Conservation (phyloP, 768 basidiomycete species). For the Sutorius australiensis region DNA sequence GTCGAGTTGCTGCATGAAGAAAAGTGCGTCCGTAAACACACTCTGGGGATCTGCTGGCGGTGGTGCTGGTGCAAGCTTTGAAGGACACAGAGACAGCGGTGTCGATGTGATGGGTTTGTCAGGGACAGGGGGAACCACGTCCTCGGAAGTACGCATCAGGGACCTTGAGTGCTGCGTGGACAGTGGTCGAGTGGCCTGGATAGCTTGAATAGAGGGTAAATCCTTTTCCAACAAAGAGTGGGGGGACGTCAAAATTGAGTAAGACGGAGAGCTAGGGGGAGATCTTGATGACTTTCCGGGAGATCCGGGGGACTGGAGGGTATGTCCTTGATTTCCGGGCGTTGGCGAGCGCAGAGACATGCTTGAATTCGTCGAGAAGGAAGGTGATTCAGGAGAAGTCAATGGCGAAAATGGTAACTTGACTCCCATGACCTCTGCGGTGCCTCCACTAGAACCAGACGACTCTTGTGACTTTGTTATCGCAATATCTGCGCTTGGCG, state of each 20-base stretch:
- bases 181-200: slow-evolving; percentile 19
- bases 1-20: slow-evolving; percentile 63
- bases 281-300: slow-evolving; percentile 21
- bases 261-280: slow-evolving; percentile 22
- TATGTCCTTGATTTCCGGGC: slow-evolving; percentile 12
- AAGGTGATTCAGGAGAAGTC: slow-evolving; percentile 29
- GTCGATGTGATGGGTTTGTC: slow-evolving; percentile 19
- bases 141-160: slow-evolving; percentile 11
- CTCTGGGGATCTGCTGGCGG: slow-evolving; percentile 28
- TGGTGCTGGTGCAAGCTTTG: slow-evolving; percentile 24
- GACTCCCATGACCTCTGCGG: slow-evolving; percentile 28
- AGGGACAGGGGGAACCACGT: slow-evolving; percentile 27
- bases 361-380: slow-evolving; percentile 31
- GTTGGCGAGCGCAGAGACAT: slow-evolving; percentile 19
- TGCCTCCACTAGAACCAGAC: slow-evolving; percentile 7
- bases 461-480: slow-evolving; percentile 20
- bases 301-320: slow-evolving; percentile 16
- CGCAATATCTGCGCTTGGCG: slow-evolving; percentile 24
- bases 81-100: slow-evolving; percentile 13
- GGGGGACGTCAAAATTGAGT: slow-evolving; percentile 37
- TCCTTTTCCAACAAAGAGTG: slow-evolving; percentile 32
- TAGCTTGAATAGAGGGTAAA: slow-evolving; percentile 30
- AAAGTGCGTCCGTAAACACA: slow-evolving; percentile 56
- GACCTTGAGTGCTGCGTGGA: slow-evolving; percentile 11
- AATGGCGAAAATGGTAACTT: slow-evolving; percentile 31